Evolutionary conservation across 1,284 basidiomycete species (phyloP).

Genomic region (Fistulinella staudtii): DNA sequence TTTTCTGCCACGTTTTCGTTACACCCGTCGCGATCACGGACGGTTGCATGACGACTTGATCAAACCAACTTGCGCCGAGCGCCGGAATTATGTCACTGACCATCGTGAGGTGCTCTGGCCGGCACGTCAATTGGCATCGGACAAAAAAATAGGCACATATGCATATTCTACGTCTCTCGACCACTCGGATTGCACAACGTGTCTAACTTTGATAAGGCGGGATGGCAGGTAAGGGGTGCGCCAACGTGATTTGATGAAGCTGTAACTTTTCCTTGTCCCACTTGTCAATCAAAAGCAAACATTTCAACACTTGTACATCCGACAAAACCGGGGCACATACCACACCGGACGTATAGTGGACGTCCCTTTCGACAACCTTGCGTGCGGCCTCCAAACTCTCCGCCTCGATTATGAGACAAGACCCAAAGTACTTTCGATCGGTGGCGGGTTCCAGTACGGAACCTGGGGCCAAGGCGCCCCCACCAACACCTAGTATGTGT

Average conservation of each 20-base stretch:
- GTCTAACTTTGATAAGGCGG: no score
- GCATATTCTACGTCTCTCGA: no score
- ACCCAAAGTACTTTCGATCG: conserved; percentile 45
- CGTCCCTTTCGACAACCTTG: conserved; percentile 45
- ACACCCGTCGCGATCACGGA: neutral
- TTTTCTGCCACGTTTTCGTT: neutral
- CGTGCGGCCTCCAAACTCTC: conserved; percentile 44
- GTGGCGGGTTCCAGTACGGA: conserved; percentile 25
- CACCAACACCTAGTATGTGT: conserved; percentile 38
- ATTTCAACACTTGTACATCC: no score
- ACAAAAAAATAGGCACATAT: no score
- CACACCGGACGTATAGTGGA: conserved; percentile 53
- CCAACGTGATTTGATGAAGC: conserved; percentile 36
- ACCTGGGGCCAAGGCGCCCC: conserved; percentile 42
- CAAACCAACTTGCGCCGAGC: neutral
- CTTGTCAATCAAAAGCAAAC: conserved; percentile 13
- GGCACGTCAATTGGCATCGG: neutral
- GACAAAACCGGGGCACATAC: conserved; percentile 35
- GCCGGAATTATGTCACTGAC: neutral
- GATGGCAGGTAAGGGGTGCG: conserved; percentile 8
- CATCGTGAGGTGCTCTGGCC: no score
- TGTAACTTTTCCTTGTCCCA: conserved; percentile 42
- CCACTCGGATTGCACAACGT: no score
- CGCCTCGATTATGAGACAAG: conserved; percentile 47
- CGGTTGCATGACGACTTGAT: neutral